Conservation (phyloP, 768 basidiomycete genomes). For the Pulveroboletus frians region DNA sequence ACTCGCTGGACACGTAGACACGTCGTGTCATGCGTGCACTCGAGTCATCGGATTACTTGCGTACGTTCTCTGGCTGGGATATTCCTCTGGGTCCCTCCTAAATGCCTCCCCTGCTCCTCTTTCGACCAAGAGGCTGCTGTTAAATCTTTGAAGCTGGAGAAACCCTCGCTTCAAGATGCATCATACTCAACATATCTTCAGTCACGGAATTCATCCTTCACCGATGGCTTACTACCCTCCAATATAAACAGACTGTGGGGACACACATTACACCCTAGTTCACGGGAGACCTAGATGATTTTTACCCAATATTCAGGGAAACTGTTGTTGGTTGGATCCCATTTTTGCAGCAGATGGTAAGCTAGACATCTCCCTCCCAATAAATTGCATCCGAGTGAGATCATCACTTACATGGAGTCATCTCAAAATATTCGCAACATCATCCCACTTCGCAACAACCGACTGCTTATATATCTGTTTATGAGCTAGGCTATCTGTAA, state of each 20-base stretch:
- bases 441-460: neutral
- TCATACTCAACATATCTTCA: slow-evolving; percentile 34
- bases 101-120: slow-evolving; percentile 32
- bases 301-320: slow-evolving; percentile 25
- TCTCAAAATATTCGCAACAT: slow-evolving; percentile 10
- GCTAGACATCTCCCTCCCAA: neutral
- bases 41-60: slow-evolving; percentile 47
- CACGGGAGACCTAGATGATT: slow-evolving; percentile 25
- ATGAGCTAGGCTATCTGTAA: slow-evolving; percentile 9
- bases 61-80: slow-evolving; percentile 33
- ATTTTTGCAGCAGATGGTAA: slow-evolving; percentile 33
- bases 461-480: slow-evolving; percentile 8
- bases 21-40: slow-evolving; percentile 57
- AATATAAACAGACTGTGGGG: slow-evolving; percentile 31
- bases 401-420: slow-evolving; percentile 9
- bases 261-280: slow-evolving; percentile 45
- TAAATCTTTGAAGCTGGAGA: slow-evolving; percentile 45
- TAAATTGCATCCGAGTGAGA: neutral
- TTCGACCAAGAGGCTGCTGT: slow-evolving; percentile 35
- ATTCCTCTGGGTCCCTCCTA: slow-evolving; percentile 40
- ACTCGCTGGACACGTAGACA: slow-evolving; percentile 40
- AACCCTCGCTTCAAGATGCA: slow-evolving; percentile 33
- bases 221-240: slow-evolving; percentile 46
- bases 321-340: slow-evolving; percentile 29
- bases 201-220: slow-evolving; percentile 32